Percentiles rank a stretch among this genome's conserved stretches.
Conservation (phyloP, 495 filamentous ascomycete genomes). For the Tuber borchii region DNA sequence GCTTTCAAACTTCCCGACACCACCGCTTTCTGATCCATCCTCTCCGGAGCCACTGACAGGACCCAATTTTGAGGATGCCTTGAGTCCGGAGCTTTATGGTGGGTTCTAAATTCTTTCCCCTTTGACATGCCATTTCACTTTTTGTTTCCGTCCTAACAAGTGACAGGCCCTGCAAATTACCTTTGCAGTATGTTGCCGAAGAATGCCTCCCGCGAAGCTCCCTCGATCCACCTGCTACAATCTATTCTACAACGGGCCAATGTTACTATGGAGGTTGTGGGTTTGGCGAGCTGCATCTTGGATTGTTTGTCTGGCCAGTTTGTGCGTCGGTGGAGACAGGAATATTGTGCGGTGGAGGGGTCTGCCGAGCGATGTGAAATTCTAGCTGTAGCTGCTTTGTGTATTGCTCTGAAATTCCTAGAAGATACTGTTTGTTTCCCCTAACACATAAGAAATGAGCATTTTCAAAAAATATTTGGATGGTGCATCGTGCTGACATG, state of each 20-base stretch:
- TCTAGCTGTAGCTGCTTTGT: slow-evolving; percentile 36
- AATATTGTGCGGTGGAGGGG: slow-evolving; percentile 33
- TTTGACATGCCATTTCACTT: slow-evolving; percentile 6
- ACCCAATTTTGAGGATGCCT: slow-evolving; percentile 27
- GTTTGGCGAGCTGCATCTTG: slow-evolving; percentile 39
- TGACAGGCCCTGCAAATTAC: slow-evolving; percentile 36
- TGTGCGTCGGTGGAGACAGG: slow-evolving; percentile 38
- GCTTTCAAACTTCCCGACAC: slow-evolving; percentile 40
- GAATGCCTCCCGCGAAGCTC: slow-evolving; percentile 38
- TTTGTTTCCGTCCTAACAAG: slow-evolving; percentile 20
- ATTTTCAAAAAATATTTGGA: background rate
- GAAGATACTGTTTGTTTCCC: slow-evolving; percentile 37
- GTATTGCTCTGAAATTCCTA: slow-evolving; percentile 39
- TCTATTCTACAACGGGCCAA: slow-evolving; percentile 36
- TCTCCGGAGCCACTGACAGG: slow-evolving; percentile 30
- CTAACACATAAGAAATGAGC: slow-evolving; percentile 1
- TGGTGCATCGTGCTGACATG: slow-evolving; percentile 16
- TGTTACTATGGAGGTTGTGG: slow-evolving; percentile 33
- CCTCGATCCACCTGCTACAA: slow-evolving; percentile 32
- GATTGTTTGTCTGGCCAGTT: slow-evolving; percentile 39
- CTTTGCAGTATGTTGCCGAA: slow-evolving; percentile 39
- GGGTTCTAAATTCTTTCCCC: slow-evolving; percentile 9
- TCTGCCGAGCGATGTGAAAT: slow-evolving; percentile 34
- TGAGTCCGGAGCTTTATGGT: slow-evolving; percentile 36
- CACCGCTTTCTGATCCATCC: slow-evolving; percentile 35